These are phyloP conservation scores for Heritiera fomes DNA, from an alignment of 345 rosid species.

Conservation along the genomic window DNA sequence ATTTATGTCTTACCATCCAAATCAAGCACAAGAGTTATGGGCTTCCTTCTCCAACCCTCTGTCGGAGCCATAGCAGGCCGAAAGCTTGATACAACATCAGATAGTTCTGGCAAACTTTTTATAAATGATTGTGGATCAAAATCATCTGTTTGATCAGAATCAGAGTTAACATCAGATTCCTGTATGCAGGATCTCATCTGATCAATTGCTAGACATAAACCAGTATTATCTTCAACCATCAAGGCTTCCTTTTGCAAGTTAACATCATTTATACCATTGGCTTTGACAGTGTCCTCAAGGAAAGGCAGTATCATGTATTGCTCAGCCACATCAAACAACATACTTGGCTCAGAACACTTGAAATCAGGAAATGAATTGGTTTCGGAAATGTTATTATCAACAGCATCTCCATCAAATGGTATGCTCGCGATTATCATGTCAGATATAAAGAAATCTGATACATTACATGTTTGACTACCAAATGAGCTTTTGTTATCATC, in stretches of 20 bases:
- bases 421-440: constrained; percentile 59
- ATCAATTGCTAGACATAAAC: constrained; percentile 63
- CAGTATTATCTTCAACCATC: constrained; percentile 41
- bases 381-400: constrained; percentile 35
- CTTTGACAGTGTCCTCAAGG: constrained; percentile 62
- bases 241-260: constrained; percentile 49
- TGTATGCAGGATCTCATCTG: constrained; percentile 51
- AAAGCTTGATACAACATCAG: constrained; percentile 65
- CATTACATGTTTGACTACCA: constrained; percentile 54
- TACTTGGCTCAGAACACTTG: constrained; percentile 56
- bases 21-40: constrained; percentile 85
- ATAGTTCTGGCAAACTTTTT: constrained; percentile 77
- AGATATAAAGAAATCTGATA: constrained; percentile 62
- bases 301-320: constrained; percentile 77
- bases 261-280: constrained; percentile 41
- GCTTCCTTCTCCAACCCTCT: constrained; percentile 54
- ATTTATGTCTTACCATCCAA: constrained; percentile 68
- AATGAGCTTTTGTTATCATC: constrained; percentile 39
- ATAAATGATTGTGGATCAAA: constrained; percentile 81
- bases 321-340: constrained; percentile 61
- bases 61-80: constrained; percentile 40
- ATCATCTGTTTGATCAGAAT: constrained; percentile 55
- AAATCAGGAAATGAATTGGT: constrained; percentile 54
- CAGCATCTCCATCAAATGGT: constrained; percentile 49
- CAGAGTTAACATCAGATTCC: constrained; percentile 54